phyloP scores from a whole-genome alignment of 1,284 basidiomycete species.

The Puccinia triticina region DNA sequence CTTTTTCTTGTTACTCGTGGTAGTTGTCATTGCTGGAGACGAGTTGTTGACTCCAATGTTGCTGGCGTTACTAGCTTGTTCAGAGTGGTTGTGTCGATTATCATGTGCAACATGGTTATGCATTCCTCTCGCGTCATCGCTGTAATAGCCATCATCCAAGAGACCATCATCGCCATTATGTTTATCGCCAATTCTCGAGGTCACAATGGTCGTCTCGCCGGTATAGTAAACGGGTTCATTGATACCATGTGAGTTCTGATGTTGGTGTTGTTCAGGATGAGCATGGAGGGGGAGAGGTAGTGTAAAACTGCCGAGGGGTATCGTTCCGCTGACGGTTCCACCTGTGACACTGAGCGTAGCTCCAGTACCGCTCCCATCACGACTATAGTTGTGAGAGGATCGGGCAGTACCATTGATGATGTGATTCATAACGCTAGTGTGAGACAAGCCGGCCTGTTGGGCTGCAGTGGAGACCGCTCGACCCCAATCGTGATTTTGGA shows the following conservation, averaged over 20 bases:
- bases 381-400: slow-evolving; percentile 42
- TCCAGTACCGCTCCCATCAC: slow-evolving; percentile 39
- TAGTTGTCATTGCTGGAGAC: slow-evolving; percentile 25
- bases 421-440: slow-evolving; percentile 43
- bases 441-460: slow-evolving; percentile 43
- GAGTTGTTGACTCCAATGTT: slow-evolving; percentile 36
- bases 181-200: slow-evolving; percentile 57
- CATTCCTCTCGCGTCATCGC: slow-evolving; percentile 58
- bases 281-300: slow-evolving; percentile 65
- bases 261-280: slow-evolving; percentile 69
- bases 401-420: slow-evolving; percentile 43
- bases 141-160: slow-evolving; percentile 62
- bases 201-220: slow-evolving; percentile 53
- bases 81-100: slow-evolving; percentile 34
- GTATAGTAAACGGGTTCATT: slow-evolving; percentile 50
- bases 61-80: slow-evolving; percentile 43
- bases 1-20: slow-evolving; percentile 45
- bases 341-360: slow-evolving; percentile 58
- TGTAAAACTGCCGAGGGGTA: slow-evolving; percentile 65
- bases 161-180: slow-evolving; percentile 53
- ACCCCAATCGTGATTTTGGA: slow-evolving; percentile 57
- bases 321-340: slow-evolving; percentile 72
- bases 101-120: slow-evolving; percentile 23
- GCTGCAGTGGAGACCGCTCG: slow-evolving; percentile 54
- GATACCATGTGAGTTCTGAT: slow-evolving; percentile 66